phyloP scores from a whole-genome alignment of 2,329 filamentous ascomycete genomes.

The Orbilia quercus region DNA sequence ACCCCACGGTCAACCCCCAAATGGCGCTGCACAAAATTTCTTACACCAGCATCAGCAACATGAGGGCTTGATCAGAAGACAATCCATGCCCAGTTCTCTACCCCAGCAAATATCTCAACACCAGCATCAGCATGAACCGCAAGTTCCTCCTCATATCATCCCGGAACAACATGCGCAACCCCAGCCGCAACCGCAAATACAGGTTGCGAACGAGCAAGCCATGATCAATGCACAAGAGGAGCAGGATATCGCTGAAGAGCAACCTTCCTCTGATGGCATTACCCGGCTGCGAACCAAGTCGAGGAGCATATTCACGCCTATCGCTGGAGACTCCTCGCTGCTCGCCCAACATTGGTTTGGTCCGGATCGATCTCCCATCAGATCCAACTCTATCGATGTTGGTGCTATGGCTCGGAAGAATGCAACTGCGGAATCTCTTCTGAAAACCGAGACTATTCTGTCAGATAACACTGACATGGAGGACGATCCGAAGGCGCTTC shows the following conservation, averaged over 20 bases:
- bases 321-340: constrained; percentile 70
- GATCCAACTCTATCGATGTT: constrained; percentile 75
- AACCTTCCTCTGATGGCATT: constrained; percentile 62
- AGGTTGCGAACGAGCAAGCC: constrained; percentile 61
- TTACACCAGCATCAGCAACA: constrained; percentile 73
- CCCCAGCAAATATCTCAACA: constrained; percentile 60
- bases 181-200: constrained; percentile 61
- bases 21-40: constrained; percentile 70
- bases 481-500: constrained; percentile 59
- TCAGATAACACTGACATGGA: constrained; percentile 66
- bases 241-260: constrained; percentile 66
- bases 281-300: constrained; percentile 80
- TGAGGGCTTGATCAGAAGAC: constrained; percentile 56
- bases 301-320: constrained; percentile 96
- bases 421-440: constrained; percentile 61
- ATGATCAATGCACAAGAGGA: constrained; percentile 62
- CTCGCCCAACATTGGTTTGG: constrained; percentile 60
- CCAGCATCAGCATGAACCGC: constrained; percentile 67
- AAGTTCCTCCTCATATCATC: constrained; percentile 66
- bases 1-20: constrained; percentile 63
- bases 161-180: constrained; percentile 63
- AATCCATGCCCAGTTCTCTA: constrained; percentile 60
- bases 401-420: constrained; percentile 69
- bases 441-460: constrained; percentile 28
- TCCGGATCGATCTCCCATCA: constrained; percentile 62